A percentile compares a stretch with the other conserved stretches of the same genome.
phyloP scores from a whole-genome alignment of 805 yeast species.

The Starmerella riodocensis region DNA sequence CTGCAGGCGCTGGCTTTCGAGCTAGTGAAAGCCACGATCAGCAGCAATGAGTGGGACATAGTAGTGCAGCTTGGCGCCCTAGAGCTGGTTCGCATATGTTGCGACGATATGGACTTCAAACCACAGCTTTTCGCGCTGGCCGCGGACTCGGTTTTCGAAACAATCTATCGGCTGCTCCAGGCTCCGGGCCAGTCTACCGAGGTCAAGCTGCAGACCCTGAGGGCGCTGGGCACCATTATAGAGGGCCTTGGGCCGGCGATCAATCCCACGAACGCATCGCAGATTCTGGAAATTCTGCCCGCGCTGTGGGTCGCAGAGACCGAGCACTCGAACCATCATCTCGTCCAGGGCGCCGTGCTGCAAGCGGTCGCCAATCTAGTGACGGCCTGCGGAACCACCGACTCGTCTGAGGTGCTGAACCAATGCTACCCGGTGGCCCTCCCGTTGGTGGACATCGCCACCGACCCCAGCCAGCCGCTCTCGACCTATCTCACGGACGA shows the following conservation, averaged over 20 bases:
- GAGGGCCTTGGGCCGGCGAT: conserved; percentile 26
- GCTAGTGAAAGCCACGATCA: conserved; percentile 38
- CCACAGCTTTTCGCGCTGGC: conserved; percentile 56
- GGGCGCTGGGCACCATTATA: conserved; percentile 47
- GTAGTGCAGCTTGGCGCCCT: conserved; percentile 72
- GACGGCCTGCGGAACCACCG: conserved; percentile 18
- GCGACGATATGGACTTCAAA: conserved; percentile 81
- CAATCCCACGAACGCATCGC: conserved; percentile 17
- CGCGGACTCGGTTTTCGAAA: conserved; percentile 38
- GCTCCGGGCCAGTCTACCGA: conserved; percentile 48
- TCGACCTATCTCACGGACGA: conserved; percentile 60
- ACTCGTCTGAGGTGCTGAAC: conserved; percentile 7
- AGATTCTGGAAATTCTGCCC: conserved; percentile 42
- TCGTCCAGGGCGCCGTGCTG: conserved; percentile 28
- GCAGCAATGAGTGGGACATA: conserved; percentile 36
- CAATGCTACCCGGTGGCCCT: conserved; percentile 16
- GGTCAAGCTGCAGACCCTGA: conserved; percentile 59
- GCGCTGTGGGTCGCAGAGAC: conserved; percentile 55
- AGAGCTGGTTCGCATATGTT: conserved; percentile 50
- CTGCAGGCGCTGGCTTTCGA: conserved; percentile 42
- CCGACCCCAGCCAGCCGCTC: conserved; percentile 47
- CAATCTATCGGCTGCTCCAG: conserved; percentile 38
- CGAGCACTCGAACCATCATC: conserved; percentile 24
- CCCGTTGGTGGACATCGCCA: conserved; percentile 24
- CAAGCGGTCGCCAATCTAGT: conserved; percentile 28